Conservation (phyloP, 208 protist species). For the Zelonia costaricensis region DNA sequence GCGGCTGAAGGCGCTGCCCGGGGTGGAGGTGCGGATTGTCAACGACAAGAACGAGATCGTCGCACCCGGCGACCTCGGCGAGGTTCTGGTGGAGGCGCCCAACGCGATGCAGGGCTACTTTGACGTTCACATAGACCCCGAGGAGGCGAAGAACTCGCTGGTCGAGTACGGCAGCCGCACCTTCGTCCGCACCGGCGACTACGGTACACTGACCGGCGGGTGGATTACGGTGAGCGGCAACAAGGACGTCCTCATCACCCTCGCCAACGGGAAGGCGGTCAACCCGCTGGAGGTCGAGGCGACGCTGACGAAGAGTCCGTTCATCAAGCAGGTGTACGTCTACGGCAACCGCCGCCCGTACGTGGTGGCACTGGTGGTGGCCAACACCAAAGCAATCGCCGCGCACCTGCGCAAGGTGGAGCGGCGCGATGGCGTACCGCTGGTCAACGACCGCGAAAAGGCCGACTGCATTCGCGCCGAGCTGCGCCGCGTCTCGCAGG, state of each 20-base stretch:
- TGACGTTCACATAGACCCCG: conserved; percentile 87
- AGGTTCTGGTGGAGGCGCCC: conserved; percentile 86
- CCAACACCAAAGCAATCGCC: conserved; percentile 85
- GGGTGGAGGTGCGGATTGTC: conserved; percentile 87
- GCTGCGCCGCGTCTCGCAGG: conserved; percentile 74
- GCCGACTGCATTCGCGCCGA: conserved; percentile 88
- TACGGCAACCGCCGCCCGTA: conserved; percentile 78
- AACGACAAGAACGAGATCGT: conserved; percentile 93
- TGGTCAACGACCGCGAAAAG: conserved; percentile 89
- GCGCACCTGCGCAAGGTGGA: conserved; percentile 86
- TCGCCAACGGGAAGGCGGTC: conserved; percentile 79
- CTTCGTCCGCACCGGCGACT: conserved; percentile 91
- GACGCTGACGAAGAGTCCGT: conserved; percentile 78
- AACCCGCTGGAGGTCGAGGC: conserved; percentile 83
- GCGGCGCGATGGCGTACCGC: conserved; percentile 86
- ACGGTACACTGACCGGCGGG: conserved; percentile 81
- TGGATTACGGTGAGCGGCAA: conserved; percentile 87
- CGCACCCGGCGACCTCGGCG: conserved; percentile 82
- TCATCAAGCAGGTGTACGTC: conserved; percentile 87
- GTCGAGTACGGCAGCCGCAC: conserved; percentile 88
- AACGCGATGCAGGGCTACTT: conserved; percentile 93
- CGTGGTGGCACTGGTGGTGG: conserved; percentile 80
- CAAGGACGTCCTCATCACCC: conserved; percentile 84
- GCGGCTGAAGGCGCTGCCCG: conserved; percentile 86
- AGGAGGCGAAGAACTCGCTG: conserved; percentile 86